Conservation (phyloP, 257 asterid genomes). For the Phtheirospermum japonicum region DNA sequence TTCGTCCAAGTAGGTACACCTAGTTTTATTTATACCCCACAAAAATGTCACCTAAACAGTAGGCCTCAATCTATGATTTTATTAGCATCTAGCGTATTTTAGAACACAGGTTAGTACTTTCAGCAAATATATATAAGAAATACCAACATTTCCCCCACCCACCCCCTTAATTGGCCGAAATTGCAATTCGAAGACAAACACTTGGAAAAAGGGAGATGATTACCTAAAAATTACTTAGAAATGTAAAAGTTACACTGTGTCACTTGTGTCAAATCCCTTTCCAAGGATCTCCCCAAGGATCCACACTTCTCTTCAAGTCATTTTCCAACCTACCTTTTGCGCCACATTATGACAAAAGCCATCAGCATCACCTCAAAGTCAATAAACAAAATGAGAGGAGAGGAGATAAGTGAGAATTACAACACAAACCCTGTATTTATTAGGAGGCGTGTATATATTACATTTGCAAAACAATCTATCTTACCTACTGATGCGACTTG, state of each 20-base stretch:
- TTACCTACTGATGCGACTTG: constrained; percentile 44
- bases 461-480: constrained; percentile 25
- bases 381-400: constrained; percentile 43
- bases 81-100: too few species aligned
- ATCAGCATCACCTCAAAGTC: constrained; percentile 43
- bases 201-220: constrained; percentile 23
- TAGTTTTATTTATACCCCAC: too few species aligned
- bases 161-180: too few species aligned
- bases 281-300: constrained; percentile 65
- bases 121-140: too few species aligned
- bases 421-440: constrained; percentile 36
- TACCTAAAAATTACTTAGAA: too few species aligned
- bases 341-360: constrained; percentile 55
- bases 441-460: constrained; percentile 27
- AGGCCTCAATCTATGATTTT: too few species aligned
- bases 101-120: too few species aligned
- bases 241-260: constrained; percentile 37
- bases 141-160: too few species aligned
- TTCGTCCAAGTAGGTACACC: too few species aligned
- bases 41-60: too few species aligned
- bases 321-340: constrained; percentile 52
- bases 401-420: constrained; percentile 37
- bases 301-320: constrained; percentile 64
- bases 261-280: constrained; percentile 56
- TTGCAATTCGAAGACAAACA: neutral